These are phyloP conservation scores for Ramaria rubella DNA, from an alignment of 768 basidiomycete genomes.

Conservation along the genomic window DNA sequence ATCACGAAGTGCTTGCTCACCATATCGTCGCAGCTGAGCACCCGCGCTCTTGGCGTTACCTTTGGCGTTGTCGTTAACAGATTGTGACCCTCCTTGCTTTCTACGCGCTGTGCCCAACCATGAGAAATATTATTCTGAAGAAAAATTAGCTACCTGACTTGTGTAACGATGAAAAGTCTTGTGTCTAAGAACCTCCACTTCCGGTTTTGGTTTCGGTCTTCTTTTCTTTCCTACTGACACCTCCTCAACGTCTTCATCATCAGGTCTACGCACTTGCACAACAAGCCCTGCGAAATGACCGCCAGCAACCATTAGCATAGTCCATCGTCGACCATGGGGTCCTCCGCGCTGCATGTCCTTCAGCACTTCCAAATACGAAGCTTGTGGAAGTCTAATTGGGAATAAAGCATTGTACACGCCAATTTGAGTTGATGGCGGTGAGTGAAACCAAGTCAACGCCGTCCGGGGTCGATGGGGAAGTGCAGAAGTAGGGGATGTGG, in stretches of 20 bases:
- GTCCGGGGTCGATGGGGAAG: slow-evolving; percentile 45
- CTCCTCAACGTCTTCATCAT: slow-evolving; percentile 35
- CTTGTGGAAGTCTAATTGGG: slow-evolving; percentile 36
- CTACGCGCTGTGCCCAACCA: slow-evolving; percentile 61
- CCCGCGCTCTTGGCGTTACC: slow-evolving; percentile 91
- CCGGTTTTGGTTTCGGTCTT: slow-evolving; percentile 58
- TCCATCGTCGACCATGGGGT: slow-evolving; percentile 69
- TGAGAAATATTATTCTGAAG: not conserved
- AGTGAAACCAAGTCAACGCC: slow-evolving; percentile 86
- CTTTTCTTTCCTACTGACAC: slow-evolving; percentile 34
- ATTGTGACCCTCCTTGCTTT: slow-evolving; percentile 96
- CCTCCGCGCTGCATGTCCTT: slow-evolving; percentile 53
- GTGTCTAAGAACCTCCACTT: slow-evolving; percentile 75
- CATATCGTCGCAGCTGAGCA: slow-evolving; percentile 88
- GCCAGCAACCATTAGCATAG: slow-evolving; percentile 94
- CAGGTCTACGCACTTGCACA: slow-evolving; percentile 55
- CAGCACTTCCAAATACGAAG: slow-evolving; percentile 53
- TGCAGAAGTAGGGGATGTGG: slow-evolving; percentile 39
- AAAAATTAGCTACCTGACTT: slow-evolving; percentile 47
- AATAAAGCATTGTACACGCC: slow-evolving; percentile 81
- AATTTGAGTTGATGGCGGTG: slow-evolving; percentile 79
- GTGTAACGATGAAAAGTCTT: slow-evolving; percentile 99
- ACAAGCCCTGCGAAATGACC: slow-evolving; percentile 97
- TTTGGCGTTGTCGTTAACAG: slow-evolving; percentile 87
- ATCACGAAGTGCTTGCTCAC: slow-evolving; percentile 87